Evolutionary conservation across 495 filamentous ascomycete genomes (phyloP).

Genomic region (Xanthoparmelia taractica): DNA sequence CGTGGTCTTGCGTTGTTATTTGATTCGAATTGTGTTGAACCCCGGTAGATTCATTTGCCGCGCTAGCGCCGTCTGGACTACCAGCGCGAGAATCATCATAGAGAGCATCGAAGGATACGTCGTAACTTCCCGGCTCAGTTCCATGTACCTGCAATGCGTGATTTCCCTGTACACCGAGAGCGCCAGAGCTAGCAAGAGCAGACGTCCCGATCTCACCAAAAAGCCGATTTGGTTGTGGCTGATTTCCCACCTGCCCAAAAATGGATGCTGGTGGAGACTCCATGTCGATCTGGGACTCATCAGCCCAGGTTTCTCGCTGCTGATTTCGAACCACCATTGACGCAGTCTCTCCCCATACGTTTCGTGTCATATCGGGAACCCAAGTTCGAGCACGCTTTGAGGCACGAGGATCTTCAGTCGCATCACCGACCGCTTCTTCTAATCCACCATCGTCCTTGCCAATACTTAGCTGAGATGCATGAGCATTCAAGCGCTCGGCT

Average conservation of each 20-base stretch:
- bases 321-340: not conserved
- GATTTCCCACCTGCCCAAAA: not conserved
- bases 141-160: constrained; percentile 23
- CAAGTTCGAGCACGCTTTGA: not conserved
- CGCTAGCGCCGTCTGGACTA: not conserved
- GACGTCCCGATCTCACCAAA: constrained; percentile 77
- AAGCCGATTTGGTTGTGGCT: constrained; percentile 43
- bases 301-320: not conserved
- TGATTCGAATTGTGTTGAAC: not conserved
- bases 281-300: not conserved
- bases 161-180: constrained; percentile 33
- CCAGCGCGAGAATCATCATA: not conserved
- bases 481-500: constrained; percentile 39
- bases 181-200: constrained; percentile 56
- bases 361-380: not conserved
- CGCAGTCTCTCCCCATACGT: not conserved
- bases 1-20: constrained; percentile 5
- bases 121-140: constrained; percentile 19
- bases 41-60: not conserved
- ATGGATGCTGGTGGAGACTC: not conserved
- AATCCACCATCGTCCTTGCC: constrained; percentile 36
- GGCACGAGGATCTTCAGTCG: constrained; percentile 30
- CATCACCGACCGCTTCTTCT: constrained; percentile 38
- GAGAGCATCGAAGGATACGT: constrained; percentile 38
- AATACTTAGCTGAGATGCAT: constrained; percentile 54